Evolutionary conservation across 768 basidiomycete species (phyloP).

Genomic region (Tricholoma hemisulphureum): DNA sequence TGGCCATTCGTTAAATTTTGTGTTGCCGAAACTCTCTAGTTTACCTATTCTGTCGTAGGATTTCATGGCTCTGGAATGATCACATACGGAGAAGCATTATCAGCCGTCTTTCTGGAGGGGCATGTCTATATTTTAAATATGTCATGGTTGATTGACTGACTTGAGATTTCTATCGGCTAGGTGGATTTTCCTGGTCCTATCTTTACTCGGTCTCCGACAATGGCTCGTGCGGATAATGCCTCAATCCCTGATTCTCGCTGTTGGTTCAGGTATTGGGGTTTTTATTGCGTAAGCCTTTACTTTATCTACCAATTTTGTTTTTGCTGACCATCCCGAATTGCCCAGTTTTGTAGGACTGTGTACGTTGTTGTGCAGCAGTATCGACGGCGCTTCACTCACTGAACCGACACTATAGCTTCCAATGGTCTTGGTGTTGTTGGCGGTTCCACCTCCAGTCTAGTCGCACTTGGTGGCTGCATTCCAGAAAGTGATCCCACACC

Average conservation of each 20-base stretch:
- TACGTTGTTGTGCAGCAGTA: conserved; percentile 27
- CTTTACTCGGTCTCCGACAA: conserved; percentile 80
- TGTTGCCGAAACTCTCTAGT: conserved; percentile 39
- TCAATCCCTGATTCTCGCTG: conserved; percentile 79
- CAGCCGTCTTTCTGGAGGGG: conserved; percentile 89
- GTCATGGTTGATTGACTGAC: not conserved
- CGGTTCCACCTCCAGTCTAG: conserved; percentile 65
- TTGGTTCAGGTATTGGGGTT: conserved; percentile 84
- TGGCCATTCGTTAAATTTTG: not conserved
- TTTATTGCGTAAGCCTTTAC: conserved; percentile 76
- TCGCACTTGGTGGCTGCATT: conserved; percentile 75
- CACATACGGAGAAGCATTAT: conserved; percentile 74
- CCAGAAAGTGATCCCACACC: conserved; percentile 39
- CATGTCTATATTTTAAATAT: conserved; percentile 33
- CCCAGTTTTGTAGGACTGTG: conserved; percentile 73
- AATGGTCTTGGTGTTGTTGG: conserved; percentile 75
- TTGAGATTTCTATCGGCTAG: conserved; percentile 32
- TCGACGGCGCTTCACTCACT: not conserved
- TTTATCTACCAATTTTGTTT: not conserved
- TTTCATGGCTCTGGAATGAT: conserved; percentile 75
- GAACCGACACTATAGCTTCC: conserved; percentile 39
- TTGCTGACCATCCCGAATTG: conserved; percentile 2
- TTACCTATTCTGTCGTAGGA: conserved; percentile 86
- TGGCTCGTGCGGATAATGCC: conserved; percentile 90
- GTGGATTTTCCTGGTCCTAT: conserved; percentile 80